Evolutionary conservation across 139 green algal genomes (phyloP).

Genomic region (Chlorella sorokiniana): DNA sequence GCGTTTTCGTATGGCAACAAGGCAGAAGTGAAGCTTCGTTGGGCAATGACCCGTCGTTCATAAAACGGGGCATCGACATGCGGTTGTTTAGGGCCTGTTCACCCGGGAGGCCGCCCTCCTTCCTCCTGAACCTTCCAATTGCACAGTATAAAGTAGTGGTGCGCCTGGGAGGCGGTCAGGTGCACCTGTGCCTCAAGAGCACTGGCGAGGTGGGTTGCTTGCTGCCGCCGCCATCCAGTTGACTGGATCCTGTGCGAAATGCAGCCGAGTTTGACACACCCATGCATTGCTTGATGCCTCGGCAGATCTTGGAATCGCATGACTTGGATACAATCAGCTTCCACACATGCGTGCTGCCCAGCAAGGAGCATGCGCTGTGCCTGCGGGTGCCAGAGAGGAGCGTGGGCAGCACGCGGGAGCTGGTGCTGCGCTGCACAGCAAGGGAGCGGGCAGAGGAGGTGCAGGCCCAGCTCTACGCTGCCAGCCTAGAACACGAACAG

Average conservation of each 20-base stretch:
- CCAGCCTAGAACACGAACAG: neutral
- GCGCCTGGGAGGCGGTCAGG: neutral
- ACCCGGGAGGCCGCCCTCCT: neutral
- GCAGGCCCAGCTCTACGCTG: neutral
- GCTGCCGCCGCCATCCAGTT: neutral
- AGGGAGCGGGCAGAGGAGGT: slow-evolving; percentile 1
- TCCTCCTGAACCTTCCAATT: neutral
- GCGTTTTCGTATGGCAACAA: no score
- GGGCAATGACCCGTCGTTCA: no score
- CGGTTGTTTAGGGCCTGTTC: neutral
- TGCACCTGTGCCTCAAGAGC: neutral
- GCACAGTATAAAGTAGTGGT: slow-evolving; percentile 7
- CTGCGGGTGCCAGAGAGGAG: slow-evolving; percentile 9
- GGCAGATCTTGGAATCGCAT: slow-evolving; percentile 22
- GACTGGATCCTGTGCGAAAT: neutral
- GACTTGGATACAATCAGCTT: slow-evolving; percentile 4
- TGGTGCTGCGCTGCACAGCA: slow-evolving; percentile 26
- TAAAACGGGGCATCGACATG: no score
- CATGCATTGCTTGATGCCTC: neutral
- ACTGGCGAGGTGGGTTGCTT: slow-evolving; percentile 11
- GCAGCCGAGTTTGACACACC: neutral
- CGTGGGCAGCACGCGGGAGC: neutral
- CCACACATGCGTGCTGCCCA: slow-evolving; percentile 20
- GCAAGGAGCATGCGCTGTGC: slow-evolving; percentile 19
- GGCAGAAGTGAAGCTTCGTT: no score